Conservation (phyloP, 2,329 filamentous ascomycete species). For the Trichophyton schoenleinii region DNA sequence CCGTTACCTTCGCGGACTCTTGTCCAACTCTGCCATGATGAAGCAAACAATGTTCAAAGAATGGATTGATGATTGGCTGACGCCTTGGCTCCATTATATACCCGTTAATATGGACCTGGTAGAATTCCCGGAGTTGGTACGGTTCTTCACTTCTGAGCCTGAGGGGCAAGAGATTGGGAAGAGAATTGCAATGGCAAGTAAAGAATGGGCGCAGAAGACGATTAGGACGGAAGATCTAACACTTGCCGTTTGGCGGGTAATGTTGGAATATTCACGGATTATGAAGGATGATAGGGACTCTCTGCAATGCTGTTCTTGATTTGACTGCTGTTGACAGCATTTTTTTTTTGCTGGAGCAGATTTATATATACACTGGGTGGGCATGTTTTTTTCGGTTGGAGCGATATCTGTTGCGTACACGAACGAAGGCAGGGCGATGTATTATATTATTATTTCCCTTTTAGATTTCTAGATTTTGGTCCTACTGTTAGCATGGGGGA, state of each 20-base stretch:
- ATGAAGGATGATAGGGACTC: slow-evolving; percentile 5
- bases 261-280: slow-evolving; percentile 39
- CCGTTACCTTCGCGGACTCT: slow-evolving; percentile 41
- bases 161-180: slow-evolving; percentile 38
- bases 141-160: slow-evolving; percentile 34
- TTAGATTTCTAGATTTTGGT: not conserved
- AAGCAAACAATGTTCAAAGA: slow-evolving; percentile 44
- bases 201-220: slow-evolving; percentile 42
- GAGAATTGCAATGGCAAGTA: slow-evolving; percentile 42
- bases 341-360: not conserved
- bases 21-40: slow-evolving; percentile 36
- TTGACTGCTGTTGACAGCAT: not conserved
- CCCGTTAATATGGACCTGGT: slow-evolving; percentile 40
- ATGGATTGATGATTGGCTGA: slow-evolving; percentile 47
- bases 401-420: not conserved
- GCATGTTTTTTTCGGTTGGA: not conserved
- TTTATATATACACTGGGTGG: not conserved
- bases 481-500: not conserved
- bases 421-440: not conserved
- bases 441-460: not conserved
- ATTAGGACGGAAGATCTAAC: slow-evolving; percentile 48
- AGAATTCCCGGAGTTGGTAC: slow-evolving; percentile 42
- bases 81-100: slow-evolving; percentile 47
- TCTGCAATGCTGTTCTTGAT: slow-evolving; percentile 4
- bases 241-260: slow-evolving; percentile 48